Base-by-base conservation (phyloP, 2,329 filamentous ascomycete genomes). In the Fusarium sp. region DNA sequence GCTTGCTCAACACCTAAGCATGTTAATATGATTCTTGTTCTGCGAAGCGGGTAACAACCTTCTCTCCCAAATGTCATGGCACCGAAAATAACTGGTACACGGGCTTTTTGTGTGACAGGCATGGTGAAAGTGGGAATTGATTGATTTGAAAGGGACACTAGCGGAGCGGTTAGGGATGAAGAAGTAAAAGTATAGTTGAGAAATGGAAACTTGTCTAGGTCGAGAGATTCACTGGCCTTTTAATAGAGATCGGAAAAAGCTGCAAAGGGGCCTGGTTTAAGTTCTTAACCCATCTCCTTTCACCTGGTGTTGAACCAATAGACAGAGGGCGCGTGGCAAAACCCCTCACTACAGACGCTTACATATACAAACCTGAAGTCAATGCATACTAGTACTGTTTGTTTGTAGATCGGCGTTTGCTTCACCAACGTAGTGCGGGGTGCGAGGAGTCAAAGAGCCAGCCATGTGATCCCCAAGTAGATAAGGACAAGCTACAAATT, bases 41-140 rank as follows among this genome's bases (percentile, higher is more conserved):
- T 7, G 14, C 15, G 8, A 41, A 1, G 10, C 13, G 5, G 4
- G 14, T 6, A 8, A 5, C 11, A 14, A 59, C 56, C 56, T 27
- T 59, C 27, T 53, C 45, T 41, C 3, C 56, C 56, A 17, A 59
- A 59, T 12, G 56, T 53, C 56, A 59, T 59, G 17, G 56, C 56
- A n/a, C 56, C 56, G 6, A 59, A 59, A 35, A 56, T 56, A 8
- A 56, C 53, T 2, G 53, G 20, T n/a, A 56, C 40, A 26, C 13
- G 41, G 17, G 53, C 20, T 5, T 48, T 56, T 35, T 48, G 18
- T 26, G n/a, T 26, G 15, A 11, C 44, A 33, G 40, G 7, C 53
- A 56, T 56, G 13, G 9, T 20, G 10, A 56, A 20, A 26, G 8
- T 18, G 9, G 20, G 23, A 10, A 15, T n/a, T 14, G 2, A 2